Evolutionary conservation across 2,329 filamentous ascomycete genomes (phyloP).

Genomic region (Gremmenia infestans): DNA sequence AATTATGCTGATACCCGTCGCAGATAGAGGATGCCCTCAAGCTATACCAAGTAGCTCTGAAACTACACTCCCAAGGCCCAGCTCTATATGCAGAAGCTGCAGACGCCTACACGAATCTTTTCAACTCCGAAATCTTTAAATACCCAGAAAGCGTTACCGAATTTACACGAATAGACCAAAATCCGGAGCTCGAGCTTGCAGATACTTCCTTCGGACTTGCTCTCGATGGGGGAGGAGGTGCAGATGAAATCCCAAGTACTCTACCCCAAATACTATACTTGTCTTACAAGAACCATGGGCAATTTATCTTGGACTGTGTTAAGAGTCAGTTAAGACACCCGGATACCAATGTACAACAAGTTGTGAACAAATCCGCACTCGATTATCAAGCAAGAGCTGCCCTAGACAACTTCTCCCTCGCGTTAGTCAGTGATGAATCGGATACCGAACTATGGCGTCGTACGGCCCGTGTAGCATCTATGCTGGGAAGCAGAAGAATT

Average conservation of each 20-base stretch:
- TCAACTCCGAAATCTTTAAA: constrained; percentile 88
- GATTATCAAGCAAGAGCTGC: constrained; percentile 36
- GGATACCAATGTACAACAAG: constrained; percentile 21
- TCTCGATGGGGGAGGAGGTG: constrained; percentile 55
- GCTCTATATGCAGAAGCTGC: constrained; percentile 69
- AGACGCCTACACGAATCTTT: constrained; percentile 77
- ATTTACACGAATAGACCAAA: constrained; percentile 64
- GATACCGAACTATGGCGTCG: constrained; percentile 63
- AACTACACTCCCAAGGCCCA: constrained; percentile 83
- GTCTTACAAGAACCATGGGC: constrained; percentile 91
- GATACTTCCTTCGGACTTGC: constrained; percentile 46
- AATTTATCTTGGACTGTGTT: constrained; percentile 78
- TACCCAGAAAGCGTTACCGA: constrained; percentile 85
- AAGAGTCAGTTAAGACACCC: constrained; percentile 46
- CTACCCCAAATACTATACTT: constrained; percentile 87
- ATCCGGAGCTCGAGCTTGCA: constrained; percentile 44
- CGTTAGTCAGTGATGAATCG: constrained; percentile 60
- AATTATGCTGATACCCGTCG: constrained; percentile 5
- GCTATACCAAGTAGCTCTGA: constrained; percentile 85
- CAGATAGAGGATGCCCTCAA: constrained; percentile 93
- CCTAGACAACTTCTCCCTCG: constrained; percentile 52
- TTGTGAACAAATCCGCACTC: constrained; percentile 35
- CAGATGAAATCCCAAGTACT: constrained; percentile 72
- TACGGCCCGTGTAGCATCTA: constrained; percentile 52
- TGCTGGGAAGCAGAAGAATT: constrained; percentile 52